Evolutionary conservation across 768 basidiomycete genomes (phyloP), one percentile per base, ranked within the genome.

Genomic region (Sarcodon aspratus): DNA sequence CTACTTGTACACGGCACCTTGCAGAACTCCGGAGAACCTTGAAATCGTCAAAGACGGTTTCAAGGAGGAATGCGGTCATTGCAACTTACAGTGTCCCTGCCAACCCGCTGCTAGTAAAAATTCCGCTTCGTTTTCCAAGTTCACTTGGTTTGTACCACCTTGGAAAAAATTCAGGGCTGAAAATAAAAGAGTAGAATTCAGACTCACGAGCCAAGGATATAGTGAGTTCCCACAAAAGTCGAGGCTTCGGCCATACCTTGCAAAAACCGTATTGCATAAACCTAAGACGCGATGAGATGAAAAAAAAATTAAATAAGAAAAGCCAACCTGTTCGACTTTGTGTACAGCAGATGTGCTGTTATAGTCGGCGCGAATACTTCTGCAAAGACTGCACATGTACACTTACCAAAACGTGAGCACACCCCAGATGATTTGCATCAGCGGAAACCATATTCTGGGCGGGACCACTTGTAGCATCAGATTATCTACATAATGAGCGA

Each of bases 151-250:
- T 83, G 60, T 84, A 85, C 84, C 82, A 85, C 12, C 80, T 80
- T 40, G 9, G 37, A 33, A 53, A 31, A 43, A 47, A 12, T 36
- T n/a, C 52, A 45, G 44, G 51, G 18, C 8, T 21, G 11, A 3
- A 38, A 7, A 11, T 32, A 15, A 8, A 10, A 17, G 1, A 54
- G 18, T 15, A 9, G 44, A 5, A 42, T 27, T 27, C 21, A 17
- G 1, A 71, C 79, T 50, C 56, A 83, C 82, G 79, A 79, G 53
- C 84, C 82, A 13, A 85, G 75, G 53, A 85, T 68, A 56, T 82
- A 82, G 54, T 82, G 82, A 12, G 80, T 79, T 34, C 85, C 85
- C 27, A 81, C 81, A 60, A 87, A 88, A 1, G 83, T 87, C 7
- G 82, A 84, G 0, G 82, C 75, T 61, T 87, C 85, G 7, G 78